Percentiles rank a stretch among this genome's conserved stretches.
Conservation (phyloP, 1,139 yeast species). For the Candida anutae region DNA sequence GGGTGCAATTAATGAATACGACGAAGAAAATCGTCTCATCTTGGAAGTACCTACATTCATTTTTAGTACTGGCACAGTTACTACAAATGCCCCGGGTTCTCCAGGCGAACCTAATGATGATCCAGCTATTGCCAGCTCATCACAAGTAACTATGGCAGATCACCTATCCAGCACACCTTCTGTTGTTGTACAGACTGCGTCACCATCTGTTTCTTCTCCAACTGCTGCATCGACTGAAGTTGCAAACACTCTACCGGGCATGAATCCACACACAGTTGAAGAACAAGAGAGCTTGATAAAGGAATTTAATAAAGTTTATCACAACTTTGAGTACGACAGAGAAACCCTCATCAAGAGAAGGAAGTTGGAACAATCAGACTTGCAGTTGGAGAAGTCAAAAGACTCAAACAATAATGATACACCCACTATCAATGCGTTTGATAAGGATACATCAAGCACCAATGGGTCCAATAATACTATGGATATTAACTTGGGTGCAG, state of each 20-base stretch:
- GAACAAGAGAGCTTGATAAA: constrained; percentile 33
- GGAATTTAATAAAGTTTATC: constrained; percentile 58
- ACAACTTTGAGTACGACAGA: constrained; percentile 74
- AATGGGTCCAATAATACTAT: constrained; percentile 4
- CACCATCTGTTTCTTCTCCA: no score
- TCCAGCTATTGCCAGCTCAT: no score
- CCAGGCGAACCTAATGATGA: no score
- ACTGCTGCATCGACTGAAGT: no score
- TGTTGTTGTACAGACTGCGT: no score
- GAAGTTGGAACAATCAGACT: constrained; percentile 73
- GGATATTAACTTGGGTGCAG: constrained; percentile 58
- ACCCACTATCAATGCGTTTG: constrained; percentile 3
- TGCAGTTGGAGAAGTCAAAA: constrained; percentile 42
- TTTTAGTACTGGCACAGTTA: constrained; percentile 10
- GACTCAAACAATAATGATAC: constrained; percentile 2
- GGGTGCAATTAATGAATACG: no score
- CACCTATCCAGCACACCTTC: no score
- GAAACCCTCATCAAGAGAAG: constrained; percentile 72
- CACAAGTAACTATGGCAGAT: no score
- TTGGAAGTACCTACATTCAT: constrained; percentile 24
- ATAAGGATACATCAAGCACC: constrained; percentile 8
- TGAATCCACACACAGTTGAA: constrained; percentile 13
- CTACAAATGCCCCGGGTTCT: no score
- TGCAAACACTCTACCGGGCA: background rate
- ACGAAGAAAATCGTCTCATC: constrained; percentile 17